Conservation (phyloP, 1,139 yeast species). For the Candida dubliniensis region DNA sequence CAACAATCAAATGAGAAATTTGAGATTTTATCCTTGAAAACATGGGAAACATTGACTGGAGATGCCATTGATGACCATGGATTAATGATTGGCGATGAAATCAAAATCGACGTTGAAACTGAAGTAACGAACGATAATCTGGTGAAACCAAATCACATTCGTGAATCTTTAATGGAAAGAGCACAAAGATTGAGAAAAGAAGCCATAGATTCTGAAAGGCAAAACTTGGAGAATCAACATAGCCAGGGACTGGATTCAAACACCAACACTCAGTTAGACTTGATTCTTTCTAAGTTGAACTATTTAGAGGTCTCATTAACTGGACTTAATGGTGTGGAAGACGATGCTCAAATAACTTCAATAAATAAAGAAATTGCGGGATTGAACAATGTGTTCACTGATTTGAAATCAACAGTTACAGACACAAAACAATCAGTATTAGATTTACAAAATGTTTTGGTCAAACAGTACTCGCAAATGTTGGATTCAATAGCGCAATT, state of each 20-base stretch:
- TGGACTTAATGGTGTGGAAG: conserved; percentile 1
- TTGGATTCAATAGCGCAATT: conserved; percentile 32
- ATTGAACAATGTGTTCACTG: conserved; percentile 1
- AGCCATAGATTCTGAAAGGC: neutral
- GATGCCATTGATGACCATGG: conserved; percentile 63
- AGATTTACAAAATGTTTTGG: conserved; percentile 27
- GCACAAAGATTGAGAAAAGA: conserved; percentile 28
- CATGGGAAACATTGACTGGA: conserved; percentile 52
- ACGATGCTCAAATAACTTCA: neutral
- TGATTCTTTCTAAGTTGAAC: conserved; percentile 6
- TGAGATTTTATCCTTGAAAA: conserved; percentile 57
- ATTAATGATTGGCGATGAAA: conserved; percentile 45
- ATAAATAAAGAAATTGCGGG: conserved; percentile 1
- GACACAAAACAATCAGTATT: conserved; percentile 4
- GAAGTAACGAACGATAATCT: conserved; percentile 13
- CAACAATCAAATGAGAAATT: conserved; percentile 52
- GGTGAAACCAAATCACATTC: conserved; percentile 16
- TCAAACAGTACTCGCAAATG: conserved; percentile 38
- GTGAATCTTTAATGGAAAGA: conserved; percentile 44
- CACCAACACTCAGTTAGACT: neutral
- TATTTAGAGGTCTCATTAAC: conserved; percentile 4
- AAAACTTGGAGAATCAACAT: neutral
- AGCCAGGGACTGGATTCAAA: too few relatives aligned
- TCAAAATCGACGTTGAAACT: conserved; percentile 25
- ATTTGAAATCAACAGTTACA: conserved; percentile 1